Evolutionary conservation across 2,329 filamentous ascomycete species (phyloP).

Genomic region (Arthrinium phaeospermum): DNA sequence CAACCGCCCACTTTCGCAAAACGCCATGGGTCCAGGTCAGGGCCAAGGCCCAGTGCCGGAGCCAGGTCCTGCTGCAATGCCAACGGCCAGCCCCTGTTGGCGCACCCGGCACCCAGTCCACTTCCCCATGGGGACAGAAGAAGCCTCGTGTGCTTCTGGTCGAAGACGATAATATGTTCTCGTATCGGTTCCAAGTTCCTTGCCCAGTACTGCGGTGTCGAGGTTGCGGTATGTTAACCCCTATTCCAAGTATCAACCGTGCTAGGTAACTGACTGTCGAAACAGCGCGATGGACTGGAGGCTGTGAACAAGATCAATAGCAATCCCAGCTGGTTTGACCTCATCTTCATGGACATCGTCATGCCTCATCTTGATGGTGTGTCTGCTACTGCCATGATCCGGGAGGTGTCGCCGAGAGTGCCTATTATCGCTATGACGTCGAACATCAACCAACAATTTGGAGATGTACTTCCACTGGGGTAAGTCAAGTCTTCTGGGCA

Average conservation of each 20-base stretch:
- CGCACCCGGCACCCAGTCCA: constrained; percentile 38
- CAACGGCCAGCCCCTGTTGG: constrained; percentile 38
- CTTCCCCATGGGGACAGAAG: constrained; percentile 61
- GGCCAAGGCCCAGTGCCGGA: constrained; percentile 40
- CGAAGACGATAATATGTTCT: constrained; percentile 77
- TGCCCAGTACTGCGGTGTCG: constrained; percentile 69
- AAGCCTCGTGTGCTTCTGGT: constrained; percentile 87
- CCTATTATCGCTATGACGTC: constrained; percentile 99
- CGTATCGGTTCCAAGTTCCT: constrained; percentile 73
- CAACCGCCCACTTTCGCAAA: constrained; percentile 68
- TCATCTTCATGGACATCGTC: constrained; percentile 92
- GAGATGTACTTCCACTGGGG: constrained; percentile 97
- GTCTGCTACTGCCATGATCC: constrained; percentile 90
- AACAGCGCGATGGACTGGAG: constrained; percentile 83
- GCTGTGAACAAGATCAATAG: constrained; percentile 82
- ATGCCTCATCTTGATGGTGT: constrained; percentile 97
- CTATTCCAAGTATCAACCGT: constrained; percentile 15
- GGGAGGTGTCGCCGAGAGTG: constrained; percentile 79
- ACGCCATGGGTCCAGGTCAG: constrained; percentile 41
- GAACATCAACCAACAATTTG: constrained; percentile 95
- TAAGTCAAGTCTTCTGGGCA: constrained; percentile 50
- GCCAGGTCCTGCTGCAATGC: constrained; percentile 40
- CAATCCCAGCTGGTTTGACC: constrained; percentile 59
- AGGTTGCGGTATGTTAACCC: constrained; percentile 63
- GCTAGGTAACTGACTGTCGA: constrained; percentile 31